These are phyloP conservation scores for Crucihimalaya himalaica DNA, from an alignment of 345 rosid genomes.

Conservation along the genomic window DNA sequence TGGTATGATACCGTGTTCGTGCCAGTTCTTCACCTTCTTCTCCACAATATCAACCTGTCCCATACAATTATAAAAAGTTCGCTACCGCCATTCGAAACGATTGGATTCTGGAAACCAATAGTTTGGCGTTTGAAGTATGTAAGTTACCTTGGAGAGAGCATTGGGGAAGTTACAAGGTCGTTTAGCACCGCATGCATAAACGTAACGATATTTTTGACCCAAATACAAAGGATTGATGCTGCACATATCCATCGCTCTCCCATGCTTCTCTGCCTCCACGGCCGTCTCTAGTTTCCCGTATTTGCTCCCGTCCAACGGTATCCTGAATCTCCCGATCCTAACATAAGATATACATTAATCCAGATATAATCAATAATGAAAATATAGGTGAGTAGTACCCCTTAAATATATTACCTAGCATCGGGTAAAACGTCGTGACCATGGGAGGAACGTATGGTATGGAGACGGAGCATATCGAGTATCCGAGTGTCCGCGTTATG, in stretches of 20 bases:
- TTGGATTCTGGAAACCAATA: background rate
- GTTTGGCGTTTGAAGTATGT: background rate
- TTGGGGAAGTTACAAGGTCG: constrained; percentile 98
- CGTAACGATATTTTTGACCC: constrained; percentile 76
- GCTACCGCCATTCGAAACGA: no score
- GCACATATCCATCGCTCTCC: constrained; percentile 98
- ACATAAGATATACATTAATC: background rate
- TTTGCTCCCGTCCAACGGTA: constrained; percentile 88
- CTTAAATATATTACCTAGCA: constrained; percentile 54
- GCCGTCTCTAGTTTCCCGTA: constrained; percentile 75
- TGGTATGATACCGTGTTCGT: constrained; percentile 77
- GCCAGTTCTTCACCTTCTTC: constrained; percentile 83
- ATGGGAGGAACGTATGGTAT: constrained; percentile 64
- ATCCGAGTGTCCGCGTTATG: constrained; percentile 80
- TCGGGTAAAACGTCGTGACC: constrained; percentile 77
- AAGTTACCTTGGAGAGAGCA: constrained; percentile 81
- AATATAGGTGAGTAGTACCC: background rate
- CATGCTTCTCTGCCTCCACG: constrained; percentile 85
- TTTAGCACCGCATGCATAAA: constrained; percentile 91
- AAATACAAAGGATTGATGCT: constrained; percentile 73
- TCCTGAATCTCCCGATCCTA: constrained; percentile 91
- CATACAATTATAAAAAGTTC: constrained; percentile 18
- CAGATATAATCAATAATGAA: background rate
- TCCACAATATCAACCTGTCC: constrained; percentile 68
- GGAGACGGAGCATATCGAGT: constrained; percentile 73